A percentile compares a stretch with the other conserved stretches of the same genome.
Evolutionary conservation across 2,329 filamentous ascomycete genomes (phyloP).

Genomic region (Arthrobotrys conoides): DNA sequence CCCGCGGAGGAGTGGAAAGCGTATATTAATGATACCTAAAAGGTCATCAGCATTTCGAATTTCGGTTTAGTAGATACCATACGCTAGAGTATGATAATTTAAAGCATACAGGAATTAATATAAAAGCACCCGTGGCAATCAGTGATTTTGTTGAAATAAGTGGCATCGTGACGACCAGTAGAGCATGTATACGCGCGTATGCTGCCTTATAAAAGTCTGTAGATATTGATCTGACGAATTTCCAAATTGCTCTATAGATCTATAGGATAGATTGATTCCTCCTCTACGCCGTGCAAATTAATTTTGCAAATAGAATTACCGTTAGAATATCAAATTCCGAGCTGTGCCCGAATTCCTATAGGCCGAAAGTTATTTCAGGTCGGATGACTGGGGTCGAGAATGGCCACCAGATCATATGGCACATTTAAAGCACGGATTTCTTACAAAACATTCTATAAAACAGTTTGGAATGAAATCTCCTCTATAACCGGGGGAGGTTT

Average conservation of each 20-base stretch:
- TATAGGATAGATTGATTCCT: too few species aligned
- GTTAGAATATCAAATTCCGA: too few species aligned
- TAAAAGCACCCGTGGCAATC: not conserved
- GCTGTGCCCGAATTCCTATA: too few species aligned
- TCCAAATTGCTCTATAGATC: too few species aligned
- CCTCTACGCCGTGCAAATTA: too few species aligned
- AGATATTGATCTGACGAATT: too few species aligned
- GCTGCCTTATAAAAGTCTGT: not conserved
- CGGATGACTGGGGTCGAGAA: not conserved
- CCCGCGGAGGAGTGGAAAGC: not conserved
- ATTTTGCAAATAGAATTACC: too few species aligned
- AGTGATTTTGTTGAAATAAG: not conserved
- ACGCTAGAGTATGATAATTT: not conserved
- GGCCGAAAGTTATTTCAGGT: too few species aligned
- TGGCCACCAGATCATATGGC: not conserved
- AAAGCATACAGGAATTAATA: not conserved
- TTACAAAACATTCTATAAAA: not conserved
- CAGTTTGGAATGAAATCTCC: not conserved
- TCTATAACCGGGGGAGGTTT: not conserved
- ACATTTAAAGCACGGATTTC: not conserved
- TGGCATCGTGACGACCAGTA: not conserved
- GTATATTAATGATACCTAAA: not conserved
- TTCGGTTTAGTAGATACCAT: not conserved
- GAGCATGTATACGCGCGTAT: not conserved
- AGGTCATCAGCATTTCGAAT: not conserved